phyloP scores from a whole-genome alignment of 1,284 basidiomycete genomes.

The Takashimella tepidaria region DNA sequence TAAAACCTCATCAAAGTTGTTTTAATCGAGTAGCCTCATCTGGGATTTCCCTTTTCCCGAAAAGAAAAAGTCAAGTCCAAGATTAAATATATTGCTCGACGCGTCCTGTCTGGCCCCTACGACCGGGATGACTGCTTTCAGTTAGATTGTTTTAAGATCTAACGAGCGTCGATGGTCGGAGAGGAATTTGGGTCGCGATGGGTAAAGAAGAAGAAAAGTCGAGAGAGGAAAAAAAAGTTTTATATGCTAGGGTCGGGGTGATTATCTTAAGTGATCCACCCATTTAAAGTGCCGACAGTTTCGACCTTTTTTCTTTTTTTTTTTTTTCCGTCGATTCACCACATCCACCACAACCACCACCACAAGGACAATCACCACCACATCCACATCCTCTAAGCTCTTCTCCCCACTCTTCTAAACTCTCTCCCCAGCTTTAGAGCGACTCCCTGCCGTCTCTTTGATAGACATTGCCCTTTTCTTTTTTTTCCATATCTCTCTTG shows the following conservation, averaged over 20 bases:
- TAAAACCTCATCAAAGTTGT: constrained; percentile 37
- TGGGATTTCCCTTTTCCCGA: constrained; percentile 3
- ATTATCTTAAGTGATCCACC: not conserved
- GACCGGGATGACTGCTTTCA: too few relatives aligned
- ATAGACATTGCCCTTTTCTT: not conserved
- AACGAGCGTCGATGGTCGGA: too few relatives aligned
- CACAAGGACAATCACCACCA: not conserved
- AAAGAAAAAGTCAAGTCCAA: not conserved
- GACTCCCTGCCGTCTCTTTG: not conserved
- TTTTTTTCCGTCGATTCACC: not conserved
- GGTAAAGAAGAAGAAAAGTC: constrained; percentile 12
- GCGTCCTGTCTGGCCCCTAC: constrained; percentile 40
- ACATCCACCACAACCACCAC: not conserved
- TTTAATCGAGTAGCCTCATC: constrained; percentile 30
- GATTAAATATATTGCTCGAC: constrained; percentile 17
- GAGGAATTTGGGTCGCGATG: constrained; percentile 31
- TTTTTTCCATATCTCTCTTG: not conserved
- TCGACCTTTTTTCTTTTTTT: not conserved
- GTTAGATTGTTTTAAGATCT: too few relatives aligned
- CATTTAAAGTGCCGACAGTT: not conserved
- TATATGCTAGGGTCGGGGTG: constrained; percentile 2
- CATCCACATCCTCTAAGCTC: not conserved
- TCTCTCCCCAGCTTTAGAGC: too few relatives aligned
- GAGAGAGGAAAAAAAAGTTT: not conserved
- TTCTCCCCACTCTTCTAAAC: too few relatives aligned